Conservation (phyloP, 2,329 filamentous ascomycete genomes). For the Exophiala calicioides region DNA sequence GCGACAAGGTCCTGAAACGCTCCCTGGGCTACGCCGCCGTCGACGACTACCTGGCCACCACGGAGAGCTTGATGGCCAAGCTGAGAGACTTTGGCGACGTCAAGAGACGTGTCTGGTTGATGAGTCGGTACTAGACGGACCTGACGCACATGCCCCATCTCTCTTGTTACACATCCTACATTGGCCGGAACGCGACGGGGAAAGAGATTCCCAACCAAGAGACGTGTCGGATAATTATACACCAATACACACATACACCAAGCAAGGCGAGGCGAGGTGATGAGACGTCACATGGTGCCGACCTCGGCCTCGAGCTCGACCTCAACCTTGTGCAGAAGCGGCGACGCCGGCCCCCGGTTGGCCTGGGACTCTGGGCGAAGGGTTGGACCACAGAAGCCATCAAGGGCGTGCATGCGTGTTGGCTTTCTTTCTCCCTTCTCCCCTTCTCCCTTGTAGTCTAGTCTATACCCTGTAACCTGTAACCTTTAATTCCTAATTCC, state of each 20-base stretch:
- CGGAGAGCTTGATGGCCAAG: slow-evolving; percentile 37
- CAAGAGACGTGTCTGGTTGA: slow-evolving; percentile 39
- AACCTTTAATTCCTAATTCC: too few relatives aligned
- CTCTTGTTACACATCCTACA: too few relatives aligned
- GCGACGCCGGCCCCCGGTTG: too few relatives aligned
- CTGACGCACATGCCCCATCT: background rate
- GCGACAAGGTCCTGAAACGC: slow-evolving; percentile 33
- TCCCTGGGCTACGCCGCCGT: slow-evolving; percentile 36
- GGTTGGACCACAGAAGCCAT: too few relatives aligned
- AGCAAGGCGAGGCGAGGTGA: slow-evolving; percentile 5
- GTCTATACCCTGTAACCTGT: too few relatives aligned
- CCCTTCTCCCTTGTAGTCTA: too few relatives aligned
- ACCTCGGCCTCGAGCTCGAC: background rate
- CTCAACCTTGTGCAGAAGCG: too few relatives aligned
- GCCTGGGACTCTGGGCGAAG: too few relatives aligned
- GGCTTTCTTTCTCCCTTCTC: too few relatives aligned
- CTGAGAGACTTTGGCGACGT: slow-evolving; percentile 37
- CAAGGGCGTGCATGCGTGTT: too few relatives aligned
- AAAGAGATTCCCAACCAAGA: background rate
- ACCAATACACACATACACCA: background rate
- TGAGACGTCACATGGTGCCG: background rate
- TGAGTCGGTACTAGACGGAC: slow-evolving; percentile 39
- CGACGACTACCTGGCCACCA: slow-evolving; percentile 36
- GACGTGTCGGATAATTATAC: background rate
- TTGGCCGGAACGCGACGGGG: too few relatives aligned